Percentiles rank a stretch among this genome's conserved stretches.
These are phyloP conservation scores for Polytolypa hystricis DNA, from an alignment of 2,329 filamentous ascomycete genomes.

Conservation along the genomic window DNA sequence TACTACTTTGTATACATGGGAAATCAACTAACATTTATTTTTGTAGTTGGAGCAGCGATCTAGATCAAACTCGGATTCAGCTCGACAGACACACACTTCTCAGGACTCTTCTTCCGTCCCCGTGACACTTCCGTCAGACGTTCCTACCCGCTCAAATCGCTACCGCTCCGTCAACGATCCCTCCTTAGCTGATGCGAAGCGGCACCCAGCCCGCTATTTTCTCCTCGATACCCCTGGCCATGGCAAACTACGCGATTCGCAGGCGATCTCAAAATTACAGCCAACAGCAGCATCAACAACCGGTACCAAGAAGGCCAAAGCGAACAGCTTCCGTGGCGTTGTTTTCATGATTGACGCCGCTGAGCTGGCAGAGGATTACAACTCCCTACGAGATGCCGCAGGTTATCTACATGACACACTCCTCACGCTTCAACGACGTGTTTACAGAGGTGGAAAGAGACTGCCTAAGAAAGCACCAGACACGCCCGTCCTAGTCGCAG, in stretches of 20 bases:
- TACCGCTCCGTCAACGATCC: conserved; percentile 58
- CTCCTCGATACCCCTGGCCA: conserved; percentile 77
- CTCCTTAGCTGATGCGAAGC: conserved; percentile 44
- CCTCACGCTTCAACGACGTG: conserved; percentile 66
- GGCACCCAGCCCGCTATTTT: conserved; percentile 27
- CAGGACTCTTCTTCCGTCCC: conserved; percentile 48
- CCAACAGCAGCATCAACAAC: conserved; percentile 24
- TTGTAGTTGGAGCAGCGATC: conserved; percentile 31
- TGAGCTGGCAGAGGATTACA: conserved; percentile 38
- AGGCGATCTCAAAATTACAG: conserved; percentile 33
- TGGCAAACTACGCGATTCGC: conserved; percentile 68
- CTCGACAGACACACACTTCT: conserved; percentile 47
- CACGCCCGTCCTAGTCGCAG: conserved; percentile 70
- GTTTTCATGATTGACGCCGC: conserved; percentile 86
- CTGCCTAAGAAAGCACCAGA: conserved; percentile 45
- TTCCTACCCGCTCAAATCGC: conserved; percentile 45
- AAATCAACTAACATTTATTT: conserved; percentile 1
- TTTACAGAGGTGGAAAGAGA: conserved; percentile 39
- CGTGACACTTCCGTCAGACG: conserved; percentile 43
- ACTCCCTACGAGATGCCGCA: conserved; percentile 57
- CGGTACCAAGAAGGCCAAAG: conserved; percentile 24
- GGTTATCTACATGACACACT: conserved; percentile 82
- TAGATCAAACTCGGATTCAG: conserved; percentile 29
- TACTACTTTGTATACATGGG: not conserved
- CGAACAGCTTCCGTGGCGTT: conserved; percentile 44